A percentile compares a stretch with the other conserved stretches of the same genome.
phyloP scores from a whole-genome alignment of 2,329 filamentous ascomycete genomes.

The Colletotrichum truncatum region DNA sequence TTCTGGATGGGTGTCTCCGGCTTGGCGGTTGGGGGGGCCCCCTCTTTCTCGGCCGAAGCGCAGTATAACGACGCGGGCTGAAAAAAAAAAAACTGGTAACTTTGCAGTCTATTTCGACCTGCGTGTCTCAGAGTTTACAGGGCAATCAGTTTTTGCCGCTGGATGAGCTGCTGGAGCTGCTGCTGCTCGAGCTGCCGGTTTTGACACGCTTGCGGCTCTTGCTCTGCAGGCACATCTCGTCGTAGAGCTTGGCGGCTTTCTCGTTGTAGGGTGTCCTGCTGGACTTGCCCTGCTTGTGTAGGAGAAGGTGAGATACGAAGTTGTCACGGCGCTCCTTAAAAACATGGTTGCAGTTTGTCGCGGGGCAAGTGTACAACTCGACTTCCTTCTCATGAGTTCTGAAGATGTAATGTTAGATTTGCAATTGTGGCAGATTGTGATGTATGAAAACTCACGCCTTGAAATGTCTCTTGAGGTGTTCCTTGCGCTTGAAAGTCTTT shows the following conservation, averaged over 20 bases:
- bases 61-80: neutral
- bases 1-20: neutral
- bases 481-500: slow-evolving; percentile 60
- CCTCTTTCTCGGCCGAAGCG: slow-evolving; percentile 27
- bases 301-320: slow-evolving; percentile 34
- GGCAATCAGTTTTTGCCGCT: slow-evolving; percentile 22
- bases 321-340: slow-evolving; percentile 35
- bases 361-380: slow-evolving; percentile 31
- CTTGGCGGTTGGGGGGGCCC: slow-evolving; percentile 10
- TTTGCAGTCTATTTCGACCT: neutral
- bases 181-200: slow-evolving; percentile 19
- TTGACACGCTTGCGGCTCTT: slow-evolving; percentile 32
- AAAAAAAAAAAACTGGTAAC: too few relatives aligned
- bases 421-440: neutral
- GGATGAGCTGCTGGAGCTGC: slow-evolving; percentile 12
- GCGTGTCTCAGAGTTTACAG: slow-evolving; percentile 11
- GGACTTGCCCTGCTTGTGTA: slow-evolving; percentile 33
- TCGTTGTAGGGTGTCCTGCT: slow-evolving; percentile 32
- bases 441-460: slow-evolving; percentile 53
- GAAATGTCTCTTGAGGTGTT: slow-evolving; percentile 65
- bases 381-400: slow-evolving; percentile 30
- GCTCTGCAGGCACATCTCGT: slow-evolving; percentile 33
- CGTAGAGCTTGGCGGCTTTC: slow-evolving; percentile 30
- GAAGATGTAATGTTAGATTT: slow-evolving; percentile 32
- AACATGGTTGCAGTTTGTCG: slow-evolving; percentile 30